Base-by-base conservation (phyloP, 768 basidiomycete genomes). In the Xanthoconium purpureum region DNA sequence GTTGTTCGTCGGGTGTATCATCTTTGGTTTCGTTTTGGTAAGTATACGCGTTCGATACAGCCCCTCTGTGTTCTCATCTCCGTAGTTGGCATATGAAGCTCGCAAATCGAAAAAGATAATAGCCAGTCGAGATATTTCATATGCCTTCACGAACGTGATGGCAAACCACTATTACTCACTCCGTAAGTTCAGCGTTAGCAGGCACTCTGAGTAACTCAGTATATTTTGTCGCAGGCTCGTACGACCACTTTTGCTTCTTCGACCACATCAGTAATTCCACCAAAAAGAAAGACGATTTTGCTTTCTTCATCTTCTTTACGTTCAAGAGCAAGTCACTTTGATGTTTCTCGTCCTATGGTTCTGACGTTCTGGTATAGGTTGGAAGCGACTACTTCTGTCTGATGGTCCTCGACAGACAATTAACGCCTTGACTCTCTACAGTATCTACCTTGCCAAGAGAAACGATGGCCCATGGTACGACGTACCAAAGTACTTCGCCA, bases 241-340 rank as follows among this genome's bases (percentile, higher is more conserved):
- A 98, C 72, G 88, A 96, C 71, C 91, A 96, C 71, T 98, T 98
- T 72, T 98, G 97, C 74, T 94, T 99, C 79, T 98, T 98, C 71
- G 88, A 91, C 63, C 94, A 98, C 64, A 97, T 99, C 73, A 87
- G 86, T 67, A 88, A 91, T 67, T 98, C 97, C 29, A 94, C 94
- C 32, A 98, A 96, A 80, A 86, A 84, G 59, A 94, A 89, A 72
- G 97, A 99, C 69, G 93, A 97, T 67, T 94, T 99, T 73, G 95
- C 96, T 35, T 98, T 98, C 80, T 99, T 97, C 74, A 84, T 98
- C 68, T 99, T 98, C 84, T 99, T 99, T 75, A 90, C 89, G 1
- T 98, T 99, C 83, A 99, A 99, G 80, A 96, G 96, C 91, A 58
- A 52, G 85, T 77, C 18, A 8, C 47, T 20, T 49, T 17, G 15